Evolutionary conservation across 768 basidiomycete genomes (phyloP).

Genomic region (Lentinula sp.): DNA sequence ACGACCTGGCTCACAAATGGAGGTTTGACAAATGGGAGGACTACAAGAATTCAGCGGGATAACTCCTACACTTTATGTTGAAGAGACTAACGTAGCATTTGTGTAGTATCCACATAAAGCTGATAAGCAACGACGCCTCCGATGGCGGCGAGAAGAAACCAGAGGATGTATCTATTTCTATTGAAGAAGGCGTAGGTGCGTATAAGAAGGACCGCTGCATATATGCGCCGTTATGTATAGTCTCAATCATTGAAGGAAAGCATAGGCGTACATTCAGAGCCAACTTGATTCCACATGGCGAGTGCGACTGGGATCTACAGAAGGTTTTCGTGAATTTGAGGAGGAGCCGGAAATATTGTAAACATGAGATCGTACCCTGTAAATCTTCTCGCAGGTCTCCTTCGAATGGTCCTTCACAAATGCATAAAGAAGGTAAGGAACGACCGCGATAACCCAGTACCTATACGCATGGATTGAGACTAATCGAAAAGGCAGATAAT

Average conservation of each 20-base stretch:
- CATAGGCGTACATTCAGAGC: conserved; percentile 57
- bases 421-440: conserved; percentile 72
- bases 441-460: conserved; percentile 78
- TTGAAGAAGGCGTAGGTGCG: conserved; percentile 86
- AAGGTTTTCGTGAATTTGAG: not conserved
- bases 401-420: conserved; percentile 65
- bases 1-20: conserved; percentile 41
- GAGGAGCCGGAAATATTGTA: conserved; percentile 1
- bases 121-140: conserved; percentile 76
- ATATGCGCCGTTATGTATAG: conserved; percentile 13
- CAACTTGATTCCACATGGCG: conserved; percentile 86
- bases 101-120: conserved; percentile 70
- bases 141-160: conserved; percentile 57
- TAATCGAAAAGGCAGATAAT: conserved; percentile 8
- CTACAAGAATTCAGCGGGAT: conserved; percentile 23
- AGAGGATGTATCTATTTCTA: conserved; percentile 61
- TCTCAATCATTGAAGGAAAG: conserved; percentile 8
- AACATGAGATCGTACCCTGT: conserved; percentile 39
- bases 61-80: not conserved
- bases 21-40: conserved; percentile 59
- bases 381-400: conserved; percentile 64
- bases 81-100: conserved; percentile 56
- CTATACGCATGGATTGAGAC: conserved; percentile 27
- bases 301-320: conserved; percentile 70
- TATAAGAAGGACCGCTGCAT: conserved; percentile 67